Percentiles rank a stretch among this genome's conserved stretches.
phyloP scores from a whole-genome alignment of 2,329 filamentous ascomycete species.

The Teratosphaeria destructans region DNA sequence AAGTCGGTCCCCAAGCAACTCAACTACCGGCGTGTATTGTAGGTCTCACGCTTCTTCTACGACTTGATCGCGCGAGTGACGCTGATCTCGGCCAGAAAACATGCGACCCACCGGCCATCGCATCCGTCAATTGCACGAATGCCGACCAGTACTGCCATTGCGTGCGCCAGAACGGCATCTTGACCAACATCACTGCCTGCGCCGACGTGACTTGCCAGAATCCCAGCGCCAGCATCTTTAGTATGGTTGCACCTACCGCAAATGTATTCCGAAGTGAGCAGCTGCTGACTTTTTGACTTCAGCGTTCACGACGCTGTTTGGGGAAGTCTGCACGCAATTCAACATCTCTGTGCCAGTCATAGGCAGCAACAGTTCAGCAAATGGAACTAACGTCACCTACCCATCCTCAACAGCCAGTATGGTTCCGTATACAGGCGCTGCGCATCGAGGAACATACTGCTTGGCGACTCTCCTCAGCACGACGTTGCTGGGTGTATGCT shows the following conservation, averaged over 20 bases:
- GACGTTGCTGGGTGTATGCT: background rate
- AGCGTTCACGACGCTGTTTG: slow-evolving; percentile 13
- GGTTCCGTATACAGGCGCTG: slow-evolving; percentile 1
- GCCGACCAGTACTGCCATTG: slow-evolving; percentile 15
- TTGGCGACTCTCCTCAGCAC: background rate
- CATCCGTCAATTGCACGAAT: slow-evolving; percentile 14
- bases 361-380: slow-evolving; percentile 9
- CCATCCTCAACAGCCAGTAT: slow-evolving; percentile 1
- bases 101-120: slow-evolving; percentile 14
- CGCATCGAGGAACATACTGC: background rate
- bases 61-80: background rate
- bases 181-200: slow-evolving; percentile 12
- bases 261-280: background rate
- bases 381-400: slow-evolving; percentile 8
- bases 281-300: background rate
- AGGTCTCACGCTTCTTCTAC: background rate
- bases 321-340: slow-evolving; percentile 11
- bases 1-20: slow-evolving; percentile 10
- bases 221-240: slow-evolving; percentile 9
- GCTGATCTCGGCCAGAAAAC: slow-evolving; percentile 5
- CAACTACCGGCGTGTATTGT: slow-evolving; percentile 11
- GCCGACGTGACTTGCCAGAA: slow-evolving; percentile 8
- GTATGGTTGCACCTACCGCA: slow-evolving; percentile 2
- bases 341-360: slow-evolving; percentile 12
- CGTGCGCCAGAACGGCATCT: slow-evolving; percentile 10